Conservation (phyloP, 2,329 filamentous ascomycete species). For the Fusarium caatingaense region DNA sequence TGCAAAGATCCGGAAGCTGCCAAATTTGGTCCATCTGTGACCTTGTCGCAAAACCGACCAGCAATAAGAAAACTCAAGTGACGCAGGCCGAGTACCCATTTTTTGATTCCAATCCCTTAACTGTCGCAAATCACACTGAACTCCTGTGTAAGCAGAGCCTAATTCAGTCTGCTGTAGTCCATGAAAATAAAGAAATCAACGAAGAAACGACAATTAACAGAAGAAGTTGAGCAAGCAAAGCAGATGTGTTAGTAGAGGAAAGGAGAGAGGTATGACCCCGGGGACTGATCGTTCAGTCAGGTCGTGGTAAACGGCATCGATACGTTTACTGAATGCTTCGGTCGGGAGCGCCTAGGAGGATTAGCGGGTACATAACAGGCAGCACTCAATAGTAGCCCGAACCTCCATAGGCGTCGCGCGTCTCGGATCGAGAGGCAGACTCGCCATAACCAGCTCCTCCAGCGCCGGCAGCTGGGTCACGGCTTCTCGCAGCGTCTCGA, state of each 20-base stretch:
- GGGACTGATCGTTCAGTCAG: conserved; percentile 33
- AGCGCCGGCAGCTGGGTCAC: conserved; percentile 53
- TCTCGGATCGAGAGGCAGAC: conserved; percentile 56
- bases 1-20: conserved; percentile 55
- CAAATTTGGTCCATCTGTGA: conserved; percentile 54
- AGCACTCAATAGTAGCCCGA: conserved; percentile 45
- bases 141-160: conserved; percentile 51
- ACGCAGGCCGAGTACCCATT: conserved; percentile 51
- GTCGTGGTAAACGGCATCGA: conserved; percentile 22
- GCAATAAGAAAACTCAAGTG: conserved; percentile 52
- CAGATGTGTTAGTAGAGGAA: conserved; percentile 44
- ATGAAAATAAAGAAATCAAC: conserved; percentile 46
- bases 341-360: conserved; percentile 47
- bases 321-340: conserved; percentile 43
- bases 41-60: conserved; percentile 54
- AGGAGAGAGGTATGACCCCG: conserved; percentile 42
- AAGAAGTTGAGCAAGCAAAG: conserved; percentile 46
- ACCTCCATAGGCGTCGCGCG: conserved; percentile 59
- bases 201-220: conserved; percentile 41
- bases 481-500: conserved; percentile 55
- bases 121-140: conserved; percentile 54
- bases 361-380: conserved; percentile 45
- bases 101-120: conserved; percentile 51
- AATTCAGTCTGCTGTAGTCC: conserved; percentile 48
- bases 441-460: conserved; percentile 56